A percentile compares a stretch with the other conserved stretches of the same genome.
Evolutionary conservation across 148 eudicot genomes (phyloP).

Genomic region (Amaranthus palmeri): DNA sequence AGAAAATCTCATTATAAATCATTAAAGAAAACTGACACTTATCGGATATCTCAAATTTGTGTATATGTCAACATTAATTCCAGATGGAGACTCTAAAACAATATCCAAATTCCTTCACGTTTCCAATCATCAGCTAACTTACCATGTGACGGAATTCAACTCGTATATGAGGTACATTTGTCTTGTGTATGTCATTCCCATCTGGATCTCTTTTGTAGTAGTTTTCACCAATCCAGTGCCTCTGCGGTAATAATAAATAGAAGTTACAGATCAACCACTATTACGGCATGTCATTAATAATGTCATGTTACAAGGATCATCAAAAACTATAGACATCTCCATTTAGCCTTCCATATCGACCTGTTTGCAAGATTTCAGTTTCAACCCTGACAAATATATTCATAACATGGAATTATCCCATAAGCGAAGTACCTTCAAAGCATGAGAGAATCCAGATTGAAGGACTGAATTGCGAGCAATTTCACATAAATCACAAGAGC

Average conservation of each 20-base stretch:
- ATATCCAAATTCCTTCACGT: not conserved
- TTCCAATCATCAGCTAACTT: constrained; percentile 23
- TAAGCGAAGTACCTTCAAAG: constrained; percentile 57
- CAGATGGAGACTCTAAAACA: no score
- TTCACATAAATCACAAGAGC: constrained; percentile 94
- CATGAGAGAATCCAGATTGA: constrained; percentile 97
- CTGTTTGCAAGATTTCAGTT: not conserved
- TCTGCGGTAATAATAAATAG: constrained; percentile 27
- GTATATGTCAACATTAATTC: no score
- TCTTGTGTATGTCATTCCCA: constrained; percentile 93
- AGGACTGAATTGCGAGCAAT: constrained; percentile 96
- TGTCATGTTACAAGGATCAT: not conserved
- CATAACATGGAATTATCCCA: constrained; percentile 4
- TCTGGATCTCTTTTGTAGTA: constrained; percentile 84
- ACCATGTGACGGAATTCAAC: constrained; percentile 94
- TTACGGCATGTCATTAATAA: not conserved
- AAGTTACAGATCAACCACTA: constrained; percentile 3
- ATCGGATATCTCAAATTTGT: no score
- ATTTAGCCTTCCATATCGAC: not conserved
- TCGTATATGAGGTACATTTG: constrained; percentile 93
- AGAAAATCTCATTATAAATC: not conserved
- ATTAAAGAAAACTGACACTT: no score
- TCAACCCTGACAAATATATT: not conserved
- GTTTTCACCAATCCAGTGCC: constrained; percentile 92
- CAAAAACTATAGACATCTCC: not conserved